phyloP scores from a whole-genome alignment of 352 stramenopile species.

The Globisporangium recalcitrans region DNA sequence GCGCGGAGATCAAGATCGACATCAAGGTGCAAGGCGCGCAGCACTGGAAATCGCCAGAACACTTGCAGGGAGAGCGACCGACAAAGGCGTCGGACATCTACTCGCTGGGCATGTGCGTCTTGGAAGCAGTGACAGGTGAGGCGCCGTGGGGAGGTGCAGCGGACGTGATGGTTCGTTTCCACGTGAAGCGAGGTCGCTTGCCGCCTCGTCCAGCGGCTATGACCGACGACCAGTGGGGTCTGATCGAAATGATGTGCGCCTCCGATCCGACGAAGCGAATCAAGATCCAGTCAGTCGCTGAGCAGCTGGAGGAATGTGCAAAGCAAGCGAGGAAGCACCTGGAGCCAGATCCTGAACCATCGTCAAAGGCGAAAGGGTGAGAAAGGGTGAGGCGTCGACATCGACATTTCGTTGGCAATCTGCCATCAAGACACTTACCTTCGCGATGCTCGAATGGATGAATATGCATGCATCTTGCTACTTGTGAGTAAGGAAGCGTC shows the following conservation, averaged over 20 bases:
- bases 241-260: slow-evolving; percentile 12
- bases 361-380: not conserved
- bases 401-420: no score
- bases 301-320: slow-evolving; percentile 5
- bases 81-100: slow-evolving; percentile 17
- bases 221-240: slow-evolving; percentile 10
- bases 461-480: no score
- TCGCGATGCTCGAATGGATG: no score
- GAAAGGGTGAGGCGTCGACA: no score
- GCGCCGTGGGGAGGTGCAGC: slow-evolving; percentile 13
- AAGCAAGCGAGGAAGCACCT: not conserved
- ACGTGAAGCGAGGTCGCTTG: slow-evolving; percentile 1
- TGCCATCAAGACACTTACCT: no score
- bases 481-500: no score
- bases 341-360: not conserved
- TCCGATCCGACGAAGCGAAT: slow-evolving; percentile 1
- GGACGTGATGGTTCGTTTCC: slow-evolving; percentile 9
- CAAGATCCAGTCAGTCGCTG: slow-evolving; percentile 8
- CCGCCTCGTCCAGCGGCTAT: not conserved
- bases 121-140: slow-evolving; percentile 16
- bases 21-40: not conserved
- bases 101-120: slow-evolving; percentile 20
- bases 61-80: slow-evolving; percentile 4
- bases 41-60: slow-evolving; percentile 13
- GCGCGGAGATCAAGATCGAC: slow-evolving; percentile 6